These are phyloP conservation scores for Novymonas esmeraldas DNA, from an alignment of 208 protist genomes.

Conservation along the genomic window DNA sequence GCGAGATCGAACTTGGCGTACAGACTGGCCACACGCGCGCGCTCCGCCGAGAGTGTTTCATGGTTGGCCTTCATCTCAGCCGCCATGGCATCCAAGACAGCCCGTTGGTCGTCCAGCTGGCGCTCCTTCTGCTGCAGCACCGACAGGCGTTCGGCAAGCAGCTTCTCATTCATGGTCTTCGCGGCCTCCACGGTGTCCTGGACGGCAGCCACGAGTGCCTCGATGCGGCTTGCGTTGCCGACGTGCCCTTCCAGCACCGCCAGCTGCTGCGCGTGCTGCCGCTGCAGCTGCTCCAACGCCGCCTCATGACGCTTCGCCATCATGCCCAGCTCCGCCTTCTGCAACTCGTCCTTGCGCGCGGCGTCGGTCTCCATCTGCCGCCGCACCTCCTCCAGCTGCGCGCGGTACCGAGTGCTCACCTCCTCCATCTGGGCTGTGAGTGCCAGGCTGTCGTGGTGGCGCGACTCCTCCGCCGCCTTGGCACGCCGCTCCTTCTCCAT, in stretches of 20 bases:
- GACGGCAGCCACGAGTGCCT: constrained; percentile 61
- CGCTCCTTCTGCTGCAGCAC: constrained; percentile 58
- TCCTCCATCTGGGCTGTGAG: constrained; percentile 76
- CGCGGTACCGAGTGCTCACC: constrained; percentile 58
- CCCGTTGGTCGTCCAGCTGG: constrained; percentile 59
- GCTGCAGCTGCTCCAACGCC: constrained; percentile 50
- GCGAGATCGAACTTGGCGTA: constrained; percentile 85
- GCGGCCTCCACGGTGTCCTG: constrained; percentile 73
- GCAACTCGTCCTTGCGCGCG: constrained; percentile 70
- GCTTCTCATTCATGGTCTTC: constrained; percentile 62
- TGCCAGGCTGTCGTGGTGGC: constrained; percentile 60
- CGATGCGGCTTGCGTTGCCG: constrained; percentile 62
- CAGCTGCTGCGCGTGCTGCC: constrained; percentile 67
- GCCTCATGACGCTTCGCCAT: constrained; percentile 78
- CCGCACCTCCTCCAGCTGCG: constrained; percentile 74
- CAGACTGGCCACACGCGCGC: constrained; percentile 55
- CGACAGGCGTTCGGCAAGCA: constrained; percentile 65
- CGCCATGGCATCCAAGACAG: constrained; percentile 57
- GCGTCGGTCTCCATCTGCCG: constrained; percentile 69
- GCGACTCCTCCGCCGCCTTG: constrained; percentile 49
- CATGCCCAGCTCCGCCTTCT: constrained; percentile 59
- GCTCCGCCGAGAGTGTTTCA: constrained; percentile 72
- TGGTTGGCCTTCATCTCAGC: constrained; percentile 62
- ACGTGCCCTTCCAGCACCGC: constrained; percentile 53
- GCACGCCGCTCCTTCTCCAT: constrained; percentile 75